Evolutionary conservation across 441 rosid species (phyloP), one percentile per base, ranked within the genome.

Genomic region (Gossypium davidsonii): DNA sequence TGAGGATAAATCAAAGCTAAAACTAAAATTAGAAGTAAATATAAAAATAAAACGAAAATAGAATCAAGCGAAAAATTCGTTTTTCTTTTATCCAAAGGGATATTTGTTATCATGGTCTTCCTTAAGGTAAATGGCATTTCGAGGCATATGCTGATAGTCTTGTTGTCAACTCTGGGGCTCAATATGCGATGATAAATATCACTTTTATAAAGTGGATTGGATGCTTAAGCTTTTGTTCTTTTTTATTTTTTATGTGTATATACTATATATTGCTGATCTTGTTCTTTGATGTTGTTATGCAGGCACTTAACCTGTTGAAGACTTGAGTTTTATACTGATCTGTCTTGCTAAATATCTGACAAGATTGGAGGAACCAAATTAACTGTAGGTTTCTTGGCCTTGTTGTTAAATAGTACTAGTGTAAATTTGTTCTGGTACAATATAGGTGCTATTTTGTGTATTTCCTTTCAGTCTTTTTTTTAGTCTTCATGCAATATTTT

Each of bases 91-190:
- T 31, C 34, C 34, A 0, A 31, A 31, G 34, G 6, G 56, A 76
- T 76, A 72, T 37, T 72, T 66, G 37, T 74, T 71, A 67, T 58
- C 61, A 63, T 44, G 12, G 65, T 73, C 73, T 73, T 78, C 76
- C 81, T 75, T 60, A 66, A 74, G 76, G 80, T 77, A 74, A 49
- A 71, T 80, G 61, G 60, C 52, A 74, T 74, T 46, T 74, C 39
- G 71, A 71, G 77, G 75, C 64, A 59, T 59, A 7, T 62, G 72
- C 53, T 62, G 73, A 52, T 73, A 49, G 39, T 14, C 77, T 46
- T 70, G 70, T 70, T 73, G 65, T 78, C 73, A 67, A 59, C 72
- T 51, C 55, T 76, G 77, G 75, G 71, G 79, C 75, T 75, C 72
- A 77, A 25, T 73, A 75, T 58, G 2, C 25, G 42, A 7, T 67